phyloP scores from a whole-genome alignment of 305 asterid species.

The Withania somnifera region DNA sequence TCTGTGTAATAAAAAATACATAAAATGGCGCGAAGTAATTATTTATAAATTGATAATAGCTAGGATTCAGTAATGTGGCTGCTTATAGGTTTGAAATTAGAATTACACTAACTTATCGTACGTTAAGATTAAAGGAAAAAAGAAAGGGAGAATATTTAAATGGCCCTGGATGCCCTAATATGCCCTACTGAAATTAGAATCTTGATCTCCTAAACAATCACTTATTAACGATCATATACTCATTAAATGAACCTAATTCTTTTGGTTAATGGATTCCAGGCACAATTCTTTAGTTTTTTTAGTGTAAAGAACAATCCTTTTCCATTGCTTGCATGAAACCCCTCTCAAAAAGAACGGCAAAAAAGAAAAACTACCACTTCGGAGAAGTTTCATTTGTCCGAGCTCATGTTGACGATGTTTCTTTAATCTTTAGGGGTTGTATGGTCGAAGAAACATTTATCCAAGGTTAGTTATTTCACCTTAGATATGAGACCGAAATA shows the following conservation, averaged over 20 bases:
- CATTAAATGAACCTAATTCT: not conserved
- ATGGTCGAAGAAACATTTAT: too few species aligned
- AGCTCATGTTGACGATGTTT: not conserved
- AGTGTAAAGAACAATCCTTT: not conserved
- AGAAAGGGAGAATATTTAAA: not conserved
- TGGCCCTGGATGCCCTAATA: not conserved
- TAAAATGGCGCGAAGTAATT: not conserved
- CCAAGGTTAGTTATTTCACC: too few species aligned
- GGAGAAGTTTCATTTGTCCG: not conserved
- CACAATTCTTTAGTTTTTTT: not conserved
- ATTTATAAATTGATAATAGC: not conserved
- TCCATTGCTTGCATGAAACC: not conserved
- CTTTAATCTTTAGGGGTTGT: too few species aligned
- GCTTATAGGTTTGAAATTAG: not conserved
- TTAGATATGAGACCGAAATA: too few species aligned
- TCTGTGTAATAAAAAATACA: not conserved
- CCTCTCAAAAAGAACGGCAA: not conserved
- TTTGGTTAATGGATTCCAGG: slow-evolving; percentile 3
- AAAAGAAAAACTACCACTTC: not conserved
- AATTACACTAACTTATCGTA: not conserved
- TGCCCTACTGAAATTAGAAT: not conserved
- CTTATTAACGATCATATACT: not conserved
- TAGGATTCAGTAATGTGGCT: not conserved
- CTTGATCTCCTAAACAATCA: slow-evolving; percentile 1
- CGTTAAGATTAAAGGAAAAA: not conserved